Conservation (phyloP, 345 rosid genomes). For the Mercurialis annua region DNA sequence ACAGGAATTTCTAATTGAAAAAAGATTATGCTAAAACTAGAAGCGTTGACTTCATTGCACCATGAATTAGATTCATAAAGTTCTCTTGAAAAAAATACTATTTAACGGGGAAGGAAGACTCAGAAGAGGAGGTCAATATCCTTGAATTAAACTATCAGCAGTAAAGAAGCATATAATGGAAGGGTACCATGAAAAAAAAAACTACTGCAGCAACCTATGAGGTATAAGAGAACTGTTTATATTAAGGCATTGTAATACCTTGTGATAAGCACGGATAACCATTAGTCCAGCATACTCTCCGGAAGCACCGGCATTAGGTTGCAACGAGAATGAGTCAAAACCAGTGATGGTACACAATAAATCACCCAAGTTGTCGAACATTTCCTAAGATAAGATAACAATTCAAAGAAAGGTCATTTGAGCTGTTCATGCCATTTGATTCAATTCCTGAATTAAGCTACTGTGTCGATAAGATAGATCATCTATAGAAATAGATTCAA, state of each 20-base stretch:
- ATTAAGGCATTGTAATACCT: conserved; percentile 40
- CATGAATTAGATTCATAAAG: not conserved
- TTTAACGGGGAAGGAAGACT: not conserved
- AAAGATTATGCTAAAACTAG: not conserved
- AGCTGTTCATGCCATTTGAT: conserved; percentile 16
- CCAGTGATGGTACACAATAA: conserved; percentile 87
- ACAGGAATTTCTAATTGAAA: not conserved
- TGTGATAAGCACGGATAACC: conserved; percentile 97
- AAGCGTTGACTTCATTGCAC: not conserved
- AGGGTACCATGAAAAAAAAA: not conserved
- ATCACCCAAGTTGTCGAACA: conserved; percentile 84
- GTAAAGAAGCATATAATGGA: not conserved
- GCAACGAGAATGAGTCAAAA: conserved; percentile 95
- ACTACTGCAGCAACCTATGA: not conserved
- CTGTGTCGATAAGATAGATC: no score
- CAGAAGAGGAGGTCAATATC: not conserved
- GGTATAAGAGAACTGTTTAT: conserved; percentile 1
- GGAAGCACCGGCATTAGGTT: conserved; percentile 99
- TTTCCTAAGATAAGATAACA: conserved; percentile 60
- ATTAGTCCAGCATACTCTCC: conserved; percentile 99
- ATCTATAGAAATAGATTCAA: no score
- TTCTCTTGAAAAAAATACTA: not conserved
- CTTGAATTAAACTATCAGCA: not conserved
- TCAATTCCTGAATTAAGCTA: no score
- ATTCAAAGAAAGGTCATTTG: conserved; percentile 4